Percentiles rank a stretch among this genome's conserved stretches.
Evolutionary conservation across 805 yeast species (phyloP).

Genomic region (Yarrowia sp.): DNA sequence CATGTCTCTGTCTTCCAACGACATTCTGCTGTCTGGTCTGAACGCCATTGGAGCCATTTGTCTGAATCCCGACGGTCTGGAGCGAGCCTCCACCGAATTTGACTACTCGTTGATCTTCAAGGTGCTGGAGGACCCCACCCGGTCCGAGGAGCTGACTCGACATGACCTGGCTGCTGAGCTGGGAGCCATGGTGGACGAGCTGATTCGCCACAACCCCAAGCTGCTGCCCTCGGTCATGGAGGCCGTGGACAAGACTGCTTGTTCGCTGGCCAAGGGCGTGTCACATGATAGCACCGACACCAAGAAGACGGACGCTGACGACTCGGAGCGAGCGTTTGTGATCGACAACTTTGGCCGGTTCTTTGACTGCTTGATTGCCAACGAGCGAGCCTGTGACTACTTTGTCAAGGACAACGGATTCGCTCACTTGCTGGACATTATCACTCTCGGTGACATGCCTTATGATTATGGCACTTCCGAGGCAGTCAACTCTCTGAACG

Average conservation of each 20-base stretch:
- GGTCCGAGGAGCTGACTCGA: constrained; percentile 29
- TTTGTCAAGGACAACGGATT: constrained; percentile 47
- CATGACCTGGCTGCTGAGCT: constrained; percentile 31
- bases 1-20: constrained; percentile 62
- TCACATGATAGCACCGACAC: constrained; percentile 41
- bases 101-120: constrained; percentile 24
- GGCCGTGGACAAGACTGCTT: constrained; percentile 16
- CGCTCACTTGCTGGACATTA: constrained; percentile 43
- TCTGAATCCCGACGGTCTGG: constrained; percentile 74
- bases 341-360: constrained; percentile 43
- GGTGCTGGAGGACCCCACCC: constrained; percentile 30
- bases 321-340: constrained; percentile 38
- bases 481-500: constrained; percentile 44
- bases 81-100: constrained; percentile 44
- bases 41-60: constrained; percentile 84
- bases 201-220: constrained; percentile 37
- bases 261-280: constrained; percentile 42
- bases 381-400: constrained; percentile 42
- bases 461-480: constrained; percentile 46
- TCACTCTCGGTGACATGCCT: constrained; percentile 45
- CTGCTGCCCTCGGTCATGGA: constrained; percentile 31
- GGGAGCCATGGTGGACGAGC: constrained; percentile 36
- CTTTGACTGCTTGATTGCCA: constrained; percentile 48
- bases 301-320: constrained; percentile 42
- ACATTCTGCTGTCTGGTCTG: constrained; percentile 66